These are phyloP conservation scores for Emmonsiellopsis sp. DNA, from an alignment of 2,329 filamentous ascomycete species.

Conservation along the genomic window DNA sequence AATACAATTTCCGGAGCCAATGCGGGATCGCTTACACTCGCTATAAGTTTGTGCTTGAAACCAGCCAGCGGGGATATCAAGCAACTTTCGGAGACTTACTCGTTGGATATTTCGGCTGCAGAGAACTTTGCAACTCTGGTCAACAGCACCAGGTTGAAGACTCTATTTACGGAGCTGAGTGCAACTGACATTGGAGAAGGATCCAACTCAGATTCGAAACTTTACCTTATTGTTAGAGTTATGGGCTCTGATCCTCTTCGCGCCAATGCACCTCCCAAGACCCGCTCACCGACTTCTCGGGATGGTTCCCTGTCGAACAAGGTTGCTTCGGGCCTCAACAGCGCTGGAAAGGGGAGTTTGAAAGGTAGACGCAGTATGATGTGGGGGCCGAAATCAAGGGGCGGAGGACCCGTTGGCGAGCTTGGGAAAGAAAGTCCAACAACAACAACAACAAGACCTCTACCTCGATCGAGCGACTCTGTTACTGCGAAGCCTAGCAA, in stretches of 20 bases:
- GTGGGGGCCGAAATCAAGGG: slow-evolving; percentile 29
- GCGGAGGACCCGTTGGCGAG: slow-evolving; percentile 20
- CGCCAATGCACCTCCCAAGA: slow-evolving; percentile 13
- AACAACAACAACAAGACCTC: slow-evolving; percentile 10
- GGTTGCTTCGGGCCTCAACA: slow-evolving; percentile 18
- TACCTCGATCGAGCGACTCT: slow-evolving; percentile 22
- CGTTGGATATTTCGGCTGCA: slow-evolving; percentile 64
- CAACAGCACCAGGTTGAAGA: slow-evolving; percentile 62
- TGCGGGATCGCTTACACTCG: slow-evolving; percentile 64
- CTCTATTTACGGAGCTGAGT: slow-evolving; percentile 78
- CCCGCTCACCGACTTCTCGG: slow-evolving; percentile 25
- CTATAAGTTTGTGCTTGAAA: slow-evolving; percentile 69
- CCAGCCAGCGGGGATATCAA: slow-evolving; percentile 52
- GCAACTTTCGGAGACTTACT: slow-evolving; percentile 73
- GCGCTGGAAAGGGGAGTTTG: slow-evolving; percentile 26
- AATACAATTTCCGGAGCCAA: slow-evolving; percentile 70
- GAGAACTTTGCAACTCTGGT: slow-evolving; percentile 59
- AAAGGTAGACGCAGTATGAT: slow-evolving; percentile 37
- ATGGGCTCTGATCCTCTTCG: slow-evolving; percentile 47
- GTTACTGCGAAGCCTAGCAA: slow-evolving; percentile 21
- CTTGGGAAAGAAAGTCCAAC: slow-evolving; percentile 19
- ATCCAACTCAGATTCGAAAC: slow-evolving; percentile 53
- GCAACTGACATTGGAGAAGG: slow-evolving; percentile 62
- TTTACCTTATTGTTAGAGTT: slow-evolving; percentile 79
- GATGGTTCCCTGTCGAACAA: slow-evolving; percentile 23